These are phyloP conservation scores for Suillus alpinus DNA, from an alignment of 768 basidiomycete genomes.

Conservation along the genomic window DNA sequence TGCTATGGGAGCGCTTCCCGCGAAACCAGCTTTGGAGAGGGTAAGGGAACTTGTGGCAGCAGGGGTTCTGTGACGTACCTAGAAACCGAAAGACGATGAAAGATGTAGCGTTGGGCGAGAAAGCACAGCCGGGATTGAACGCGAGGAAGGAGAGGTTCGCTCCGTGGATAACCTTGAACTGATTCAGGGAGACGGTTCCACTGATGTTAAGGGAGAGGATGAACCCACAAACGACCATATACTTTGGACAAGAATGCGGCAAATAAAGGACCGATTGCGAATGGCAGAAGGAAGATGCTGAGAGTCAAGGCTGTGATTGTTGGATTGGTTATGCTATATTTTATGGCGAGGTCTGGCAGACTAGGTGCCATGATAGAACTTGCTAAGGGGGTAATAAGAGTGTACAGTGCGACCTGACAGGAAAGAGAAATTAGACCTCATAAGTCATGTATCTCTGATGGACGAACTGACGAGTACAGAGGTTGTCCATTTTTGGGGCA, in stretches of 20 bases:
- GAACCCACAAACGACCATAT: slow-evolving; percentile 45
- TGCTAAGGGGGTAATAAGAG: background rate
- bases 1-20: slow-evolving; percentile 62
- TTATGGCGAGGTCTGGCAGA: background rate
- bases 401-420: background rate
- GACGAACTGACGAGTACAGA: slow-evolving; percentile 40
- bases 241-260: background rate
- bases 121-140: slow-evolving; percentile 43
- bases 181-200: background rate
- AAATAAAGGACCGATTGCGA: background rate
- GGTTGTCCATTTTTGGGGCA: background rate
- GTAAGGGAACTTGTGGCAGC: background rate
- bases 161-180: slow-evolving; percentile 50
- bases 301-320: background rate
- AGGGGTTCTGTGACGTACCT: slow-evolving; percentile 32
- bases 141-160: background rate
- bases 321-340: background rate
- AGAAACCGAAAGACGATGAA: slow-evolving; percentile 70
- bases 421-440: background rate
- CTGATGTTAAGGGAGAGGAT: background rate
- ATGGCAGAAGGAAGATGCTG: background rate
- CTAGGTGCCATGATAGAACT: background rate
- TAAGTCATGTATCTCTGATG: background rate
- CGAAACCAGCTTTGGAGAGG: slow-evolving; percentile 51
- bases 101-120: slow-evolving; percentile 50